Evolutionary conservation across 1,139 yeast genomes (phyloP), one percentile per base, ranked within the genome.

Genomic region (Komagataea norvegica): DNA sequence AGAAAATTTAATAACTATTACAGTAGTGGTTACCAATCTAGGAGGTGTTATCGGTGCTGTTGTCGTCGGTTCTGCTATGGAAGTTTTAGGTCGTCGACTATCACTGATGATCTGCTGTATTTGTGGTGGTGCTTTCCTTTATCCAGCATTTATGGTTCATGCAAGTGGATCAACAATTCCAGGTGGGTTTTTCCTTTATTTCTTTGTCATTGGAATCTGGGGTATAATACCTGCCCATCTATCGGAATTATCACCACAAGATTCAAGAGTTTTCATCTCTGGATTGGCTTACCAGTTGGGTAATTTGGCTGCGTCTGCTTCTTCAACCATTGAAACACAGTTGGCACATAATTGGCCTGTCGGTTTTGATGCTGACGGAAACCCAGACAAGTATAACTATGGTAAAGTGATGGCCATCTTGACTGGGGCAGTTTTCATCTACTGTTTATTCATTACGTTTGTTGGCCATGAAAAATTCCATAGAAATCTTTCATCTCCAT

Each of bases 181-280:
- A 11, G 79, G 83, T 40, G 91, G 73, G 1, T 85, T 84, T 61
- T 81, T 81, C 64, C 63, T 84, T 55, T 94, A 85, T 60, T 76
- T 79, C 56, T 78, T 77, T 49, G 91, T 85, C 10, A 74, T 72
- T 61, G 79, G 79, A 30, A 66, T 71, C 19, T 74, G 78, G 75
- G 77, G 78, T 44, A 69, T 72, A 26, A 64, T 70, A 40, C 77
- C 79, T 18, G 65, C 72, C 33, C 76, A 74, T 53, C 59, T 74
- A 34, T 62, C 71, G 24, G 80, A 74, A 56, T 61, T 74, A 45
- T 62, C 77, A 14, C 78, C 76, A 25, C 74, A 77, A 15, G 69
- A 68, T 41, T 70, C 68, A 54, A 64, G 77, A 55, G 62, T 79
- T 0, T 65, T 74, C 43, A 68, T 73, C 31, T 65, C 69, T 23